A percentile compares a stretch with the other conserved stretches of the same genome.
Conservation (phyloP, 768 basidiomycete genomes). For the Xerocomellus dryophilus region DNA sequence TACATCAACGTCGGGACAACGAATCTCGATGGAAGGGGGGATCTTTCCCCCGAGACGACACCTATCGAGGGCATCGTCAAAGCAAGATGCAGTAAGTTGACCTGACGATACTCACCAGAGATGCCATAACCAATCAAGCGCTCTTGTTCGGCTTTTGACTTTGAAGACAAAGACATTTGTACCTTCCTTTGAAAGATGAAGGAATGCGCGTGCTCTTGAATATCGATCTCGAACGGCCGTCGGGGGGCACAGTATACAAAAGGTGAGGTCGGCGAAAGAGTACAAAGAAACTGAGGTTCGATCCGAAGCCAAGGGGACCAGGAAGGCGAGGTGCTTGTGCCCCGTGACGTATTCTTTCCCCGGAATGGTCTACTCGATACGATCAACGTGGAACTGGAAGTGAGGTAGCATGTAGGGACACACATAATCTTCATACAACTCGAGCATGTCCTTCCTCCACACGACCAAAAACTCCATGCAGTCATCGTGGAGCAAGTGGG, state of each 20-base stretch:
- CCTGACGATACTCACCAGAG: constrained; percentile 55
- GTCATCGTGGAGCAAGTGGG: constrained; percentile 57
- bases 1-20: constrained; percentile 63
- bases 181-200: constrained; percentile 55
- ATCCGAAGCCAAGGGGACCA: constrained; percentile 65
- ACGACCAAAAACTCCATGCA: constrained; percentile 85
- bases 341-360: constrained; percentile 64
- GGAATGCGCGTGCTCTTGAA: constrained; percentile 45
- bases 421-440: constrained; percentile 86
- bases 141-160: constrained; percentile 68
- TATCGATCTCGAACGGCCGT: constrained; percentile 40
- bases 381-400: constrained; percentile 1
- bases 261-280: constrained; percentile 82
- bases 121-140: constrained; percentile 88
- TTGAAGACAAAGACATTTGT: constrained; percentile 90
- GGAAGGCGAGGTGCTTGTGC: constrained; percentile 74
- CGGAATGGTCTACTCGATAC: constrained; percentile 48
- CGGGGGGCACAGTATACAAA: constrained; percentile 69
- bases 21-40: constrained; percentile 66
- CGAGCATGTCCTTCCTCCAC: constrained; percentile 74
- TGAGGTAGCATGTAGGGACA: constrained; percentile 24
- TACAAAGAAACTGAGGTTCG: constrained; percentile 78
- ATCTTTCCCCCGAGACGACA: constrained; percentile 68
- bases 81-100: not conserved
- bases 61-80: constrained; percentile 41